These are phyloP conservation scores for Ceratonia siliqua DNA, from an alignment of 306 rosid species.

Conservation along the genomic window DNA sequence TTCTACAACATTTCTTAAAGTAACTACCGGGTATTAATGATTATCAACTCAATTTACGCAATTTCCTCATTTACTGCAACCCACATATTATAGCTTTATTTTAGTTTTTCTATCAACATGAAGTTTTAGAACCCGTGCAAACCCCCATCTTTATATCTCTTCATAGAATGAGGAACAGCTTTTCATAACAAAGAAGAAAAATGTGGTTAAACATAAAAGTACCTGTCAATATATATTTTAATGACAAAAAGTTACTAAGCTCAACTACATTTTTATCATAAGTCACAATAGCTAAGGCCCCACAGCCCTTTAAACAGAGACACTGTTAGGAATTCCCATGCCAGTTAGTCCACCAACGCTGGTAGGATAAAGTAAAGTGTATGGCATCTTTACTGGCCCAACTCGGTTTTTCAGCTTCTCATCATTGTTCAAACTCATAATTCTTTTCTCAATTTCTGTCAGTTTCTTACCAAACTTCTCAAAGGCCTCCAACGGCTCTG, in stretches of 20 bases:
- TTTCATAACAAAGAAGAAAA: not conserved
- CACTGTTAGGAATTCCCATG: slow-evolving; percentile 85
- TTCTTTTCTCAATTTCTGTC: slow-evolving; percentile 53
- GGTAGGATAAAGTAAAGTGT: slow-evolving; percentile 71
- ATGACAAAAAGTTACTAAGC: not conserved
- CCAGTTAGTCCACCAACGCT: slow-evolving; percentile 67
- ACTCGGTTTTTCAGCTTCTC: slow-evolving; percentile 53
- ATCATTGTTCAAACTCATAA: slow-evolving; percentile 51
- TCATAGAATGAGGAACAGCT: not conserved
- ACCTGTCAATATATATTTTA: not conserved
- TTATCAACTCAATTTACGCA: not conserved
- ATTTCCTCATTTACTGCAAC: not conserved
- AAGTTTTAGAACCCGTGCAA: not conserved
- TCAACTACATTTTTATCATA: not conserved
- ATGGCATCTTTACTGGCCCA: slow-evolving; percentile 70
- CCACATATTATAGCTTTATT: not conserved
- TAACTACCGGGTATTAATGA: no score
- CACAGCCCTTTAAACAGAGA: slow-evolving; percentile 51
- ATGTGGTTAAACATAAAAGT: not conserved
- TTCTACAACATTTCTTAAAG: no score
- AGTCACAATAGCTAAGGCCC: not conserved
- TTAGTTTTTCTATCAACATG: not conserved
- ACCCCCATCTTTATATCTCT: not conserved
- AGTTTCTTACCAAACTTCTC: slow-evolving; percentile 51
- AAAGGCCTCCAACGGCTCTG: slow-evolving; percentile 51